Conservation (phyloP, 1,284 basidiomycete species). For the Trichosporon sp. region DNA sequence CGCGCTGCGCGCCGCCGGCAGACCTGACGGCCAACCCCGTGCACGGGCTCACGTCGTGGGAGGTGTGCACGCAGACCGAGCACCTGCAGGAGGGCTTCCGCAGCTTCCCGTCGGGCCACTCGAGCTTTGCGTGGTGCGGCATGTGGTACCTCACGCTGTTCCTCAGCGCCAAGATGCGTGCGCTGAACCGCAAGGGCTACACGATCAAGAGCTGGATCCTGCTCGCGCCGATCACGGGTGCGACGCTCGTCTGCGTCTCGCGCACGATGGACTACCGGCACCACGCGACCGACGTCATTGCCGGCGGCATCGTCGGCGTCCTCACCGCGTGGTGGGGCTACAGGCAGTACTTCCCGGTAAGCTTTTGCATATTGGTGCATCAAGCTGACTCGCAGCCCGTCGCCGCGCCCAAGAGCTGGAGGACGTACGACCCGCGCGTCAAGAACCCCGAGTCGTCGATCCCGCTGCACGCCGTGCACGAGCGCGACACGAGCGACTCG, state of each 20-base stretch:
- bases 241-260: constrained; percentile 77
- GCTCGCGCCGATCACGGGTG: constrained; percentile 69
- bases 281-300: constrained; percentile 44
- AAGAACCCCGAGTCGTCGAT: background rate
- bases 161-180: constrained; percentile 61
- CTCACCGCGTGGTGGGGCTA: constrained; percentile 42
- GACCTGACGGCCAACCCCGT: constrained; percentile 60
- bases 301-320: constrained; percentile 40
- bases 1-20: constrained; percentile 71
- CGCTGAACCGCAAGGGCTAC: constrained; percentile 76
- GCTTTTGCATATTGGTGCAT: constrained; percentile 7
- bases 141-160: constrained; percentile 53
- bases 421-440: constrained; percentile 43
- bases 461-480: background rate
- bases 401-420: constrained; percentile 28
- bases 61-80: constrained; percentile 72
- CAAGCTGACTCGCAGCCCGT: constrained; percentile 26
- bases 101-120: constrained; percentile 89
- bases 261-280: constrained; percentile 63
- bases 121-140: constrained; percentile 56
- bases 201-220: constrained; percentile 82
- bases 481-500: background rate
- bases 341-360: constrained; percentile 47
- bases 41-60: constrained; percentile 68
- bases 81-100: constrained; percentile 80